Base-by-base conservation (phyloP, 306 rosid species). In the Cicer yamashitae region DNA sequence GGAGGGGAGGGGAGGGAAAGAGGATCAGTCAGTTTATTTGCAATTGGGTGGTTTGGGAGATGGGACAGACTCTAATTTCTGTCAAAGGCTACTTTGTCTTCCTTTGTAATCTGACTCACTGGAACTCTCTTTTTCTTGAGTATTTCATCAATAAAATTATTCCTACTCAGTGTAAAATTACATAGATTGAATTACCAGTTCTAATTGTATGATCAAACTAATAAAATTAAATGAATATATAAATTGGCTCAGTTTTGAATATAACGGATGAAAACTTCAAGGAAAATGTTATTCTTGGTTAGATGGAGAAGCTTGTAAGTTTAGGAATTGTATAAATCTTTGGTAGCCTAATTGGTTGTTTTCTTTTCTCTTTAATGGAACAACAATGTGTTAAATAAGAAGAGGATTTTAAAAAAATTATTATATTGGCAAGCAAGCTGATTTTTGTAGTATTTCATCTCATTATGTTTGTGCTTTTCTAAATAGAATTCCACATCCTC, bases 221-320 rank as follows among this genome's bases (percentile, higher is more conserved):
- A 38, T 37, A 62, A 74, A 44, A 73, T 22, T 59, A 45, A 46
- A 34, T 60, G 46, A 47, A 52, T 30, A 7, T 41, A 13, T 7
- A 0, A 34, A 12, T 17, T 7, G 37, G 10, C 45, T 6, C 10
- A 60, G 67, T 60, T 62, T 48, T 6, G 5, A 63, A 47, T 38
- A 62, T 17, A 74, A 63, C 39, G 18, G 39, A 48, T 17, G 60
- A 46, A 74, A 74, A 60, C 56, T 25, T 44, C 22, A 60, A 46
- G 59, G 45, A 60, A 25, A 44, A 10, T 4, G 8, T 2, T 6
- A 34, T 74, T 47, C 43, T 15, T 13, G 61, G 61, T 59, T 59
- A 37, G 41, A 46, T 14, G 10, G 41, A 20, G 9, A 70, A 8
- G 34, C 25, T 70, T 46, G 51, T 9, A 25, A 6, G 47, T 73